These are phyloP conservation scores for Posidonia australis DNA, from an alignment of 106 monocot genomes.

Conservation along the genomic window DNA sequence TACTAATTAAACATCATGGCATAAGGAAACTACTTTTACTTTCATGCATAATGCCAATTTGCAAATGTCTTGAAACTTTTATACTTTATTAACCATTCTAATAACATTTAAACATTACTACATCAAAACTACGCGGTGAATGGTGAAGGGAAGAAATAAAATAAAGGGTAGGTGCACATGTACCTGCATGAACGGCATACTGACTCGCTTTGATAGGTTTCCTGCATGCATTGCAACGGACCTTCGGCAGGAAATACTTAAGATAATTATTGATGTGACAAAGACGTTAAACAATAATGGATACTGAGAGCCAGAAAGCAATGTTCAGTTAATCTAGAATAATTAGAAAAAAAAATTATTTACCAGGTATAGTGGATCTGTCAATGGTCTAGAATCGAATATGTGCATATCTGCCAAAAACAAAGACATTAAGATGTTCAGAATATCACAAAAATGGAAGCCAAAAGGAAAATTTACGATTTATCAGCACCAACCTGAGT, in stretches of 20 bases:
- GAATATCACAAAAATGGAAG: background rate
- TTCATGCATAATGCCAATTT: too few species aligned
- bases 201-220: slow-evolving; percentile 70
- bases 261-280: background rate
- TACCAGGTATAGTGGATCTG: slow-evolving; percentile 79
- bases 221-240: slow-evolving; percentile 61
- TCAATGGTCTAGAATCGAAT: slow-evolving; percentile 64
- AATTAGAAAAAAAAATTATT: slow-evolving; percentile 2
- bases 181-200: slow-evolving; percentile 65
- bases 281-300: background rate
- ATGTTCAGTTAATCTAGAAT: background rate
- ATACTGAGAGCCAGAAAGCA: background rate
- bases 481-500: too few species aligned
- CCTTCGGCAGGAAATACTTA: slow-evolving; percentile 23
- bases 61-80: too few species aligned
- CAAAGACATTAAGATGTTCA: background rate
- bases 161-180: background rate
- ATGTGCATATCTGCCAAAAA: slow-evolving; percentile 72
- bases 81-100: too few species aligned
- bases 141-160: background rate
- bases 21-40: too few species aligned
- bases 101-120: background rate
- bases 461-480: background rate
- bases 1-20: too few species aligned
- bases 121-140: background rate